Evolutionary conservation across 257 asterid genomes (phyloP).

Genomic region (Coffea canephora): DNA sequence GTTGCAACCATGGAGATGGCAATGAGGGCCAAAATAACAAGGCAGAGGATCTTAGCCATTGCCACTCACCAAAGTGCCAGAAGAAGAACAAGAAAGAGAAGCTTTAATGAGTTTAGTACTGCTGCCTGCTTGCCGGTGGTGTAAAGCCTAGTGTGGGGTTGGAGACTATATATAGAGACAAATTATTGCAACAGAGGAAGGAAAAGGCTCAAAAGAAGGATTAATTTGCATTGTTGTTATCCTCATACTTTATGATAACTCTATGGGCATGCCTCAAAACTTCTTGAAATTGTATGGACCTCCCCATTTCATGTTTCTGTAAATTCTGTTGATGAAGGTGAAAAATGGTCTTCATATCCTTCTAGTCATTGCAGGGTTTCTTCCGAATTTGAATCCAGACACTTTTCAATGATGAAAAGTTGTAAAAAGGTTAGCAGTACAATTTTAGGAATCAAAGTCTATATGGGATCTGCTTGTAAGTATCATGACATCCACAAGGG

Average conservation of each 20-base stretch:
- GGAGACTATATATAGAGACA: slow-evolving; percentile 24
- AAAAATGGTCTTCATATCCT: neutral
- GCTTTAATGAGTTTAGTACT: neutral
- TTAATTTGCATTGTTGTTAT: neutral
- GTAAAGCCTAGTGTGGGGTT: neutral
- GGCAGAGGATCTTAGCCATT: slow-evolving; percentile 37
- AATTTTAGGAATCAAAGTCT: neutral
- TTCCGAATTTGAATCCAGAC: neutral
- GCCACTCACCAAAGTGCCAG: slow-evolving; percentile 13
- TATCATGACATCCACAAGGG: neutral
- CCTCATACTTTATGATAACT: neutral
- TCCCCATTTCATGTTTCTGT: neutral
- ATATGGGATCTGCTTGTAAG: neutral
- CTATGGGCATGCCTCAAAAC: no score
- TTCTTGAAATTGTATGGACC: neutral
- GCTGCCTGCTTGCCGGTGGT: neutral
- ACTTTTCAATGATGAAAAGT: no score
- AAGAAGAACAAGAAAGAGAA: neutral
- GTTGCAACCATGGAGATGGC: slow-evolving; percentile 37
- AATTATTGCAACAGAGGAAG: no score
- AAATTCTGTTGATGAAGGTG: neutral
- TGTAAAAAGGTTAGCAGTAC: neutral
- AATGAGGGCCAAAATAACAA: slow-evolving; percentile 36
- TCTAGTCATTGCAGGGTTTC: neutral
- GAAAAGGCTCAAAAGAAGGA: neutral